Conservation (phyloP, 768 basidiomycete genomes). For the Rhodosporidiobolus sp. region DNA sequence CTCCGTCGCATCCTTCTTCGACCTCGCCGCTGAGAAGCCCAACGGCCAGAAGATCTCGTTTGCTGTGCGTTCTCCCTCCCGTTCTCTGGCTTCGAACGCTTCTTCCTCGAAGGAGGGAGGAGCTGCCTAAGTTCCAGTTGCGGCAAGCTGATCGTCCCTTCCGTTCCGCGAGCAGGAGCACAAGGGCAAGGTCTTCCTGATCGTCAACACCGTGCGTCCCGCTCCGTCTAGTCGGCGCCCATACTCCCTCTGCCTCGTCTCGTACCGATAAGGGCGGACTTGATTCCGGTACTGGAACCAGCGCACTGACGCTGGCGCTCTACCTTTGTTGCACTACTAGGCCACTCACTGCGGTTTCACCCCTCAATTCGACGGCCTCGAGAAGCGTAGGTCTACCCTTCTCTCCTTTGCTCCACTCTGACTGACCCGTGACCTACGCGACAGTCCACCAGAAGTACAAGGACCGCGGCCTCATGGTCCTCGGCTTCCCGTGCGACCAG, state of each 20-base stretch:
- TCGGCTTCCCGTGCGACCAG: slow-evolving; percentile 94
- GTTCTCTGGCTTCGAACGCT: not conserved
- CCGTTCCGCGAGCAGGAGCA: not conserved
- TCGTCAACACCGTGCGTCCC: slow-evolving; percentile 52
- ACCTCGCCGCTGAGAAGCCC: slow-evolving; percentile 33
- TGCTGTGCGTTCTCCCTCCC: not conserved
- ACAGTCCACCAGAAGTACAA: slow-evolving; percentile 70
- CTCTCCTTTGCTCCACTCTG: not conserved
- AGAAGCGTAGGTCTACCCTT: slow-evolving; percentile 50
- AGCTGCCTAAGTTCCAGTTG: not conserved
- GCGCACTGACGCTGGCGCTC: no score
- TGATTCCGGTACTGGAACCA: no score
- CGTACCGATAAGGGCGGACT: no score
- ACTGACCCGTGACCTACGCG: no score
- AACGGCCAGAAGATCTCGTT: slow-evolving; percentile 25
- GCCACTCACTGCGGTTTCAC: slow-evolving; percentile 45
- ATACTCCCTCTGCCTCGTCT: no score
- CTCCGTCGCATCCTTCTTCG: slow-evolving; percentile 30
- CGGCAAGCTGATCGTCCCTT: not conserved
- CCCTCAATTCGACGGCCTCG: slow-evolving; percentile 60
- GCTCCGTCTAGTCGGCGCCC: no score
- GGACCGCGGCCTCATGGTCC: slow-evolving; percentile 67
- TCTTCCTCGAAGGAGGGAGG: no score
- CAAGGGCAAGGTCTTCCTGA: slow-evolving; percentile 50
- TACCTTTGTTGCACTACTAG: no score